Evolutionary conservation across 2,329 filamentous ascomycete species (phyloP), one percentile per base, ranked within the genome.

Genomic region (Rhynchosporium agropyri): DNA sequence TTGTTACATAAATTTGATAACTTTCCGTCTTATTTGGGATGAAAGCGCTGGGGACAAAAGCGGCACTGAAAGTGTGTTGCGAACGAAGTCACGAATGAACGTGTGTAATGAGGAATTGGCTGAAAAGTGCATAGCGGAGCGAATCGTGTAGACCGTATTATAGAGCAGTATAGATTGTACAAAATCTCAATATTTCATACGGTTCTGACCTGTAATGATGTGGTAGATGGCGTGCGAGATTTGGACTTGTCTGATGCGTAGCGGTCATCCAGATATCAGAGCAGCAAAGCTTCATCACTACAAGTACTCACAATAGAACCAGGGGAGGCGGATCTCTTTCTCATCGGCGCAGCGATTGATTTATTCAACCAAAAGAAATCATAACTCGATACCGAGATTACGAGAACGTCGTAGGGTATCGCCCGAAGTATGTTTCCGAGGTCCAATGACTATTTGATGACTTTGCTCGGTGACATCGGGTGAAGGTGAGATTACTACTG

Each of bases 51-150:
- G 13, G 29, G 4, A 12, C n/a, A 50, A 10, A 1, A 15, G 12
- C 15, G 2, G 29, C 48, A 28, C 6, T 28, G 28, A 6, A 6
- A 15, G 8, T 15, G 36, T 40, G 7, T 40, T 50, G 48, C 6
- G 20, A 20, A 53, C 26, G 50, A 38, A 53, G n/a, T 40, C 33
- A 53, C 38, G 50, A 53, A 26, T 38, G 31, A 40, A 53, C 33
- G 31, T 12, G 36, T 53, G 50, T 33, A 38, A 38, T 53, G 50
- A 7, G n/a, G 31, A 7, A 20, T 15, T 13, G 50, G 50, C 38
- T 53, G 33, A 53, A 38, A 26, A 38, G 4, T 38, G 50, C 33
- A 53, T 26, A 13, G 33, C 10, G 31, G 3, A 40, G 50, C 20
- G 20, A 20, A 20, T 20, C 33, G n/a, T 40, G 33, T 53, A 10